Evolutionary conservation across 352 stramenopile genomes (phyloP), one percentile per base, ranked within the genome.

Genomic region (Phytophthora sp.): DNA sequence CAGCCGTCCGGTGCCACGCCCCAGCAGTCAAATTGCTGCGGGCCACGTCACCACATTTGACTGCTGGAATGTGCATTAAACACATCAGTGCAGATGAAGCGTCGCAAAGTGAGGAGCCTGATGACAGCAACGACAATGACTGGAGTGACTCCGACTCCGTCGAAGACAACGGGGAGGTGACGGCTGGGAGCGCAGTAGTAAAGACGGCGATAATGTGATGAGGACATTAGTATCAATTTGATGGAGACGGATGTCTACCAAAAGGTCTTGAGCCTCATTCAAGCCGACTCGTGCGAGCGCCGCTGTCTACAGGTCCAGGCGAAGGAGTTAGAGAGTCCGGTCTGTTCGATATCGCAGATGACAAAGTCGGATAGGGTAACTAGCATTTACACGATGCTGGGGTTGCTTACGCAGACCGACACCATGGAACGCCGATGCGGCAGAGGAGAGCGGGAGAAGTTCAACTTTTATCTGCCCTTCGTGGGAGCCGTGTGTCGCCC

Each of bases 211-310:
- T 3, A 11, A 18, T 26, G 33, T n/a, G 26, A 53, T 3, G 6
- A 35, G 30, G 30, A 45, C 31, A 56, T 56, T 33, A 56, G 30
- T 45, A 41, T 56, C 16, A 31, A 44, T 45, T 56, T 56, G 31
- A 44, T 56, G 18, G 49, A 56, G 7, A 23, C 31, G 15, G 30
- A 56, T 27, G 27, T 35, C 5, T 12, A 56, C 18, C 20, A 42
- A 12, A 35, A 44, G 20, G 20, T 56, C 42, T 30, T 18, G 7
- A 26, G 7, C 18, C 47, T 55, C 11, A 39, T 33, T 23, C 18
- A 8, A 20, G 26, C 44, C 24, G 24, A 38, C 26, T 7, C 21
- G 11, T 52, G 44, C 24, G 24, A 55, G 30, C 13, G 33, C 2
- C 27, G 20, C 13, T 55, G 46, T 20, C 49, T 46, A 4, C 7